Base-by-base conservation (phyloP, 345 rosid genomes). In the Sisymbrium altissimum region DNA sequence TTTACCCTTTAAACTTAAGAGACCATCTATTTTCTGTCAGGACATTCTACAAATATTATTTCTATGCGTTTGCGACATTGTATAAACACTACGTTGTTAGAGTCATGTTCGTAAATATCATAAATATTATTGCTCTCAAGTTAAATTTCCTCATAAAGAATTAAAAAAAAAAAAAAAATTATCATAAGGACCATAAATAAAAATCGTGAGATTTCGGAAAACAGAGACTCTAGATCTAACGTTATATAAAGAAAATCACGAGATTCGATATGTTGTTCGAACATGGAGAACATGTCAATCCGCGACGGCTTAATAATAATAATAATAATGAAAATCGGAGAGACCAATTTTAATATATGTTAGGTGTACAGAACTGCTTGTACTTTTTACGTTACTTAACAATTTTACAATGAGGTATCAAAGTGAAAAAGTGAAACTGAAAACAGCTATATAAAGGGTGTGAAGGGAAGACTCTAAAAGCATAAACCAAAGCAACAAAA, bases 201-300 rank as follows among this genome's bases (percentile, higher is more conserved):
- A 23, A 54, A 39, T 54, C 38, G 17, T 13, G 19, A 57, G 53
- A 39, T 36, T 57, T 66, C 14, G 19, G 43, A 40, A 58, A 27
- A 53, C 49, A 29, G 5, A 50, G 48, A 59, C 69, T 45, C 32
- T 60, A 62, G 74, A 60, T 60, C 46, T 54, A 53, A 23, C 17
- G 45, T 40, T 60, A 5, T 19, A 60, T 7, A 60, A 18, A 62
- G 29, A 58, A 74, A 68, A 62, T 68, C 59, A 68, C 58, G 14
- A 53, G 74, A 62, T 76, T 69, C 65, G 44, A 44, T 69, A 68
- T 43, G 70, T 68, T 53, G 33, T 46, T 41, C 33, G 80, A 56
- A 76, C 75, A 63, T 69, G 75, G 74, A 68, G 79, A 69, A 76
- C 75, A 70, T 76, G 80, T 76, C 75, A 76, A 70, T 56, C 71